Evolutionary conservation across 1,284 basidiomycete genomes (phyloP), one percentile per base, ranked within the genome.

Genomic region (Rhodotorula sp.): DNA sequence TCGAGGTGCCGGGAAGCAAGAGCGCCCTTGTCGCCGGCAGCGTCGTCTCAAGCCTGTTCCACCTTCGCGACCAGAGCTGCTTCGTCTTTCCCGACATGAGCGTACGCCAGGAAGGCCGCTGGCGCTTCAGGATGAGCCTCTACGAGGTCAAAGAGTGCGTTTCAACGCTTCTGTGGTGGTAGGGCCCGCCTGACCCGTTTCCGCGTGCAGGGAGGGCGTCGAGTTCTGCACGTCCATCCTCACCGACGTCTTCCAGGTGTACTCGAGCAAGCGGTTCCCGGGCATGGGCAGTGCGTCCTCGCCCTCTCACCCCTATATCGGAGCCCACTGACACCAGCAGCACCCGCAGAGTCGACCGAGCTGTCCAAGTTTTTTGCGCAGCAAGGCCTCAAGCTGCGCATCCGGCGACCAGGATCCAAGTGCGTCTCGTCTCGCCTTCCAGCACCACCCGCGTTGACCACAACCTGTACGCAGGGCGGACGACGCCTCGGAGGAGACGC

Each of bases 141-240:
- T 98, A 92, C 80, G 95, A 97, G 83, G 93, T 97, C 66, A 91
- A 95, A 64, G 91, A 90, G 91, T 93, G 79, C 81, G 91, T 87
- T 19, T 9, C 17, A 2, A 46, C 17, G 58, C 41, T 39, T 44
- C 56, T 53, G 29, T 36, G 1, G 0, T 25, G 29, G 17, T 1
- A 46, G 7, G 55, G 8, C 22, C 13, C 15, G 7, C 12, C 56
- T 63, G 27, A 39, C 25, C 67, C 29, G n/a, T 32, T 63, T 44
- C 44, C 22, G 22, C 48, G 10, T 51, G 55, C 80, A 91, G 91
- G 46, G 88, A 90, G 75, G 89, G 89, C 72, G 91, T 93, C 29
- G 88, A 89, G 67, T 92, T 94, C 81, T 94, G 93, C 84, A 92
- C 91, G 78, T 91, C 89, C 0, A 91, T 89, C 6, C 92, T 90